These are phyloP conservation scores for Hyphopichia wangnamkhiaoensis DNA, from an alignment of 1,139 yeast species.

Conservation along the genomic window DNA sequence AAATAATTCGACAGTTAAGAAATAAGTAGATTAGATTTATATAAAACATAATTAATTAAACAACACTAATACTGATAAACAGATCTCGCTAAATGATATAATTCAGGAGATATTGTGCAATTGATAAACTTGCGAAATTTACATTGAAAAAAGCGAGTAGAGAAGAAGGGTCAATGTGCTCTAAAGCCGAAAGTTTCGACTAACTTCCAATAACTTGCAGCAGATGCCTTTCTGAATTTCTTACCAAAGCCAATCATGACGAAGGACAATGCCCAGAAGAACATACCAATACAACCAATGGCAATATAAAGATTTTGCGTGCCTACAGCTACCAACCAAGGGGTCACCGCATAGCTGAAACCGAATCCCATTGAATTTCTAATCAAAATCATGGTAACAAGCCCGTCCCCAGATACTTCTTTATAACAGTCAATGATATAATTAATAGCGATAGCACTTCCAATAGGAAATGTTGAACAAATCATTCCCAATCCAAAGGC, in stretches of 20 bases:
- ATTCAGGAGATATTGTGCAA: too few relatives aligned
- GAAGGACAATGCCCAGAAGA: constrained; percentile 21
- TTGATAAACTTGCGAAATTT: too few relatives aligned
- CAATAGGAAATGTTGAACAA: constrained; percentile 23
- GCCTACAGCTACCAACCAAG: constrained; percentile 22
- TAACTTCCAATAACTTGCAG: constrained; percentile 21
- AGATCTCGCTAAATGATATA: too few relatives aligned
- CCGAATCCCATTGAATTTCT: constrained; percentile 24
- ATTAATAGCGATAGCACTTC: constrained; percentile 22
- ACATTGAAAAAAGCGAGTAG: too few relatives aligned
- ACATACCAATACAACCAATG: constrained; percentile 23
- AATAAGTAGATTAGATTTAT: too few relatives aligned
- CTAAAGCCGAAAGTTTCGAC: constrained; percentile 20
- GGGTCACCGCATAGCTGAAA: constrained; percentile 23
- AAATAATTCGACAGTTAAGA: too few relatives aligned
- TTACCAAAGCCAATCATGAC: constrained; percentile 25
- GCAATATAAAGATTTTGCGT: constrained; percentile 21
- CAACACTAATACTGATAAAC: too few relatives aligned
- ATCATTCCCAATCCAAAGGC: constrained; percentile 22
- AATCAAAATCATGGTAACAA: constrained; percentile 22
- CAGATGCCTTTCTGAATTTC: constrained; percentile 19
- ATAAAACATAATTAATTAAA: too few relatives aligned
- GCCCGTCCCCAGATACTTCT: constrained; percentile 21
- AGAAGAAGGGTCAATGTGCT: constrained; percentile 14
- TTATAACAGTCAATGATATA: constrained; percentile 23